A percentile compares a stretch with the other conserved stretches of the same genome.
Evolutionary conservation across 2,329 filamentous ascomycete genomes (phyloP).

Genomic region (Cytospora leucostoma): DNA sequence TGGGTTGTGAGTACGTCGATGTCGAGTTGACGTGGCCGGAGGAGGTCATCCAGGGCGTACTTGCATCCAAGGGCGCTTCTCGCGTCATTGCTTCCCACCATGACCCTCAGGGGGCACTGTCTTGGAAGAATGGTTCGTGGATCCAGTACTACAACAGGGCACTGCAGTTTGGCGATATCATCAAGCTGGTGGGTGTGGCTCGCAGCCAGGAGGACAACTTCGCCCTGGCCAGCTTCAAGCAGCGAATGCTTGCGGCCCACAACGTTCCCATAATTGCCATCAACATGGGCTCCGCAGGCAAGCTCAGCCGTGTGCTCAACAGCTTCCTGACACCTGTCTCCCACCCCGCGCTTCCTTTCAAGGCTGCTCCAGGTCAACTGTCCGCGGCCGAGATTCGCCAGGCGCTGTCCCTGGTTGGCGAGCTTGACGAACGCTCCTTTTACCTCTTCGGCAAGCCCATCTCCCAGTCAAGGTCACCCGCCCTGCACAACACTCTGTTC

Average conservation of each 20-base stretch:
- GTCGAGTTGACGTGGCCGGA: slow-evolving; percentile 86
- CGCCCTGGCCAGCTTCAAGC: slow-evolving; percentile 78
- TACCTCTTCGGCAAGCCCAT: slow-evolving; percentile 89
- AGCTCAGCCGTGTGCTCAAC: slow-evolving; percentile 88
- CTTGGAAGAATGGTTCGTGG: slow-evolving; percentile 94
- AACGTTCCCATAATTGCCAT: slow-evolving; percentile 87
- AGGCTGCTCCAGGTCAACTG: slow-evolving; percentile 90
- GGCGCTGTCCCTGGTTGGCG: slow-evolving; percentile 75
- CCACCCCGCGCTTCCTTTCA: slow-evolving; percentile 85
- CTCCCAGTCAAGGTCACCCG: slow-evolving; percentile 77
- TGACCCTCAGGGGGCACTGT: slow-evolving; percentile 75
- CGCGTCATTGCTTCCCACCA: slow-evolving; percentile 95
- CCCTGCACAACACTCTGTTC: slow-evolving; percentile 88
- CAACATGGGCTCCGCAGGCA: slow-evolving; percentile 89
- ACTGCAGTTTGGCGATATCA: slow-evolving; percentile 84
- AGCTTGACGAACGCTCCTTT: slow-evolving; percentile 74
- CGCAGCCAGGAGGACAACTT: slow-evolving; percentile 81
- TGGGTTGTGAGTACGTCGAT: slow-evolving; percentile 91
- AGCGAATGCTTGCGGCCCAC: slow-evolving; percentile 70
- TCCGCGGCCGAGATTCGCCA: slow-evolving; percentile 86
- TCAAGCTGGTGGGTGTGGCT: slow-evolving; percentile 90
- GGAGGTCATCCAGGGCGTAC: slow-evolving; percentile 69
- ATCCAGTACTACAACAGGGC: slow-evolving; percentile 86
- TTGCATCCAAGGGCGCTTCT: slow-evolving; percentile 67
- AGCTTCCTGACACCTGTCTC: slow-evolving; percentile 93